Percentiles rank a stretch among this genome's conserved stretches.
Evolutionary conservation across 345 rosid species (phyloP).

Genomic region (Camelina laxa): DNA sequence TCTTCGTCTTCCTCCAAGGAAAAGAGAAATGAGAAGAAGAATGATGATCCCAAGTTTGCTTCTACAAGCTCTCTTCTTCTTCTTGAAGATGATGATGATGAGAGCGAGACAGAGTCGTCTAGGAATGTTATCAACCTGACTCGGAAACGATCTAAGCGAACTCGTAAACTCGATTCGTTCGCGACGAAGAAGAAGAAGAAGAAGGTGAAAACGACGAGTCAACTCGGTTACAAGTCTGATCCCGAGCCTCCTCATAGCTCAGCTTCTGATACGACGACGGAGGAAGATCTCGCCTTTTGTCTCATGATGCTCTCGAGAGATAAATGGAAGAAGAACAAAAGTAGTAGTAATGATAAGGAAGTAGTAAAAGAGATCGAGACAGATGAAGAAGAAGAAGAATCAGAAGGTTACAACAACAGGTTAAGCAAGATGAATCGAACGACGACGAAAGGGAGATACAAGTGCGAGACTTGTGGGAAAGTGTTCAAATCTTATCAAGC

Average conservation of each 20-base stretch:
- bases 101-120: constrained; percentile 83
- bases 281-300: constrained; percentile 91
- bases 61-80: constrained; percentile 55
- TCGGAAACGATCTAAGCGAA: constrained; percentile 69
- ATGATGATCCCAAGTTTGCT: constrained; percentile 68
- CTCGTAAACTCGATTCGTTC: constrained; percentile 47
- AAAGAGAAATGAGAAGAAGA: constrained; percentile 50
- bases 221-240: constrained; percentile 49
- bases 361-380: constrained; percentile 48
- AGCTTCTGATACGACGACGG: constrained; percentile 75
- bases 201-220: constrained; percentile 39
- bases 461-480: constrained; percentile 83
- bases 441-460: constrained; percentile 52
- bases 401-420: constrained; percentile 44
- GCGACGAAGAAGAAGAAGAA: constrained; percentile 17
- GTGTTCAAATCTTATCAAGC: constrained; percentile 92
- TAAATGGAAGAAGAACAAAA: constrained; percentile 66
- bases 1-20: constrained; percentile 50
- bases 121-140: constrained; percentile 53
- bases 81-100: constrained; percentile 62
- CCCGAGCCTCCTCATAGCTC: constrained; percentile 64
- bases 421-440: constrained; percentile 43
- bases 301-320: constrained; percentile 93
- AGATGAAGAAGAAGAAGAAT: constrained; percentile 41
- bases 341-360: constrained; percentile 19